A percentile compares a stretch with the other conserved stretches of the same genome.
Evolutionary conservation across 768 basidiomycete genomes (phyloP).

Genomic region (Strobilomyces echinocephalus): DNA sequence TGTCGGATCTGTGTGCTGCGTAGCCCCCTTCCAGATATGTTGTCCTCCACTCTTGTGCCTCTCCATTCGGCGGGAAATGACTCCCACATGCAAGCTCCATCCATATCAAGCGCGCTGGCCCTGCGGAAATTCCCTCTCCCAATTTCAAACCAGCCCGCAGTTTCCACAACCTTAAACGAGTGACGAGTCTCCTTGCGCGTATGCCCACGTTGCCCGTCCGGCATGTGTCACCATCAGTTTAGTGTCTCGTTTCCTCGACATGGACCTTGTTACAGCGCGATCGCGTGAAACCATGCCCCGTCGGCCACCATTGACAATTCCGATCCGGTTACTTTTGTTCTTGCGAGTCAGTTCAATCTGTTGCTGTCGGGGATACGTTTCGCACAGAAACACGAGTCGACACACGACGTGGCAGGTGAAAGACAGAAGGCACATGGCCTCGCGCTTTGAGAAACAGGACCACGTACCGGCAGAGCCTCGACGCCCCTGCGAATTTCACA

Average conservation of each 20-base stretch:
- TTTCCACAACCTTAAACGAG: slow-evolving; percentile 16
- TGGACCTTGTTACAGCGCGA: slow-evolving; percentile 16
- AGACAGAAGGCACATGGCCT: neutral
- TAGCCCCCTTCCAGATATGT: slow-evolving; percentile 25
- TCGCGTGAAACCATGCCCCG: slow-evolving; percentile 4
- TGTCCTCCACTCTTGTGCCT: slow-evolving; percentile 25
- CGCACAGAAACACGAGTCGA: slow-evolving; percentile 6
- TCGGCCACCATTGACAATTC: slow-evolving; percentile 2
- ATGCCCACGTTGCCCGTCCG: slow-evolving; percentile 9
- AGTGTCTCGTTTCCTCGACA: slow-evolving; percentile 22
- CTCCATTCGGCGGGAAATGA: slow-evolving; percentile 13
- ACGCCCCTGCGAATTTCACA: neutral
- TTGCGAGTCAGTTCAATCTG: slow-evolving; percentile 1
- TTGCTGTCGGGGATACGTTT: slow-evolving; percentile 3
- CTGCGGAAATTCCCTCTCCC: slow-evolving; percentile 13
- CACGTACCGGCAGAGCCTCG: neutral
- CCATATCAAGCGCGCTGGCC: slow-evolving; percentile 8
- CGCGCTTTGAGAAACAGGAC: slow-evolving; percentile 1
- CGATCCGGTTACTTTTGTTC: slow-evolving; percentile 1
- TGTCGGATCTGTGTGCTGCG: slow-evolving; percentile 29
- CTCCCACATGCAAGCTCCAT: slow-evolving; percentile 10
- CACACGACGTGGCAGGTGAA: slow-evolving; percentile 7
- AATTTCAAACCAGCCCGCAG: slow-evolving; percentile 24
- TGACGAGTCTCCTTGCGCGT: slow-evolving; percentile 6
- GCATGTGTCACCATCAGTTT: slow-evolving; percentile 2